Evolutionary conservation across 805 yeast species (phyloP).

Genomic region (Nakazawaea wyomingensis): DNA sequence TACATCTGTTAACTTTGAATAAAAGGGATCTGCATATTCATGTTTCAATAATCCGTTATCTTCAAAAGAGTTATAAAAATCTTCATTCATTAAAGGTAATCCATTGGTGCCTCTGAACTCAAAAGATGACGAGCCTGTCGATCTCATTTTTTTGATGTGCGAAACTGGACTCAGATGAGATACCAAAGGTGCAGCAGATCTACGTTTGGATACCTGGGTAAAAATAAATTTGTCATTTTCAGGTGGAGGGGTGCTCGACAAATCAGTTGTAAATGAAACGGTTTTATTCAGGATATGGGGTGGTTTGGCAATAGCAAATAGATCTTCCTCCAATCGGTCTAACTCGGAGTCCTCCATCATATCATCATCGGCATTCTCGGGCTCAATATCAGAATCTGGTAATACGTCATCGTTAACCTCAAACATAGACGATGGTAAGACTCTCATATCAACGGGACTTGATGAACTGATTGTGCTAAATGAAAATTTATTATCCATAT

Average conservation of each 20-base stretch:
- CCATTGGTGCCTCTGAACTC: slow-evolving; percentile 5
- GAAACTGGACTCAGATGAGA: not conserved
- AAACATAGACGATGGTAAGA: slow-evolving; percentile 9
- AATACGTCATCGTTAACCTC: not conserved
- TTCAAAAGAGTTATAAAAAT: slow-evolving; percentile 29
- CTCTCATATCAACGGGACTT: slow-evolving; percentile 1
- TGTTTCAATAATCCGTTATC: slow-evolving; percentile 42
- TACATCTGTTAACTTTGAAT: slow-evolving; percentile 46
- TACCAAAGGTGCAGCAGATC: too few species aligned
- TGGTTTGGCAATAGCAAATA: not conserved
- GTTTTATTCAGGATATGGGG: not conserved
- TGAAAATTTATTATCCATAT: not conserved
- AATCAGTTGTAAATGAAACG: not conserved
- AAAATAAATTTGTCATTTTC: not conserved
- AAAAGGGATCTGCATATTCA: slow-evolving; percentile 61
- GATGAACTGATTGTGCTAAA: not conserved
- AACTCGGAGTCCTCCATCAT: slow-evolving; percentile 5
- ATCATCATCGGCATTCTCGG: slow-evolving; percentile 15
- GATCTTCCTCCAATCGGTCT: not conserved
- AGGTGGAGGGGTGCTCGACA: not conserved
- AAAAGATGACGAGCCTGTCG: not conserved
- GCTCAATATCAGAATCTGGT: slow-evolving; percentile 7
- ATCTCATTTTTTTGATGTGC: not conserved
- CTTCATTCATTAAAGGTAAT: slow-evolving; percentile 2
- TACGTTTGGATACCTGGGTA: not conserved